Evolutionary conservation across 208 protist genomes (phyloP).

Genomic region (Wallacemonas sp.): DNA sequence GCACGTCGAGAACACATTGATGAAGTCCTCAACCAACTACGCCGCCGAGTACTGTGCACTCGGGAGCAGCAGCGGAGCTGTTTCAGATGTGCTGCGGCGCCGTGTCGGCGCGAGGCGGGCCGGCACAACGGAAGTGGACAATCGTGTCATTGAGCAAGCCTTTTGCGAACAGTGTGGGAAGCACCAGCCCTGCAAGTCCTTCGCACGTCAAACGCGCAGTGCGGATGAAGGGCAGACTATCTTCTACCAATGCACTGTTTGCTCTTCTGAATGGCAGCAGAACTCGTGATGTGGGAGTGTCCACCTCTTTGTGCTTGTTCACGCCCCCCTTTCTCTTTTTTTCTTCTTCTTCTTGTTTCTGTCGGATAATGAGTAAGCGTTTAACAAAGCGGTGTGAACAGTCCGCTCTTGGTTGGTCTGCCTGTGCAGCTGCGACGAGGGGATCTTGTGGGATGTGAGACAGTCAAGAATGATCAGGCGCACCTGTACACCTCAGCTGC

Average conservation of each 20-base stretch:
- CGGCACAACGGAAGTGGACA: conserved; percentile 67
- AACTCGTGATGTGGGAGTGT: no score
- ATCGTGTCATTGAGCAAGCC: conserved; percentile 83
- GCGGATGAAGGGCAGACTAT: conserved; percentile 93
- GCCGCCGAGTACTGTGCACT: conserved; percentile 4
- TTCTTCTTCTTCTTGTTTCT: no score
- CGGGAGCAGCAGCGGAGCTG: neutral
- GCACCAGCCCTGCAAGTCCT: conserved; percentile 75
- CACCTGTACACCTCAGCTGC: no score
- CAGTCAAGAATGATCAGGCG: no score
- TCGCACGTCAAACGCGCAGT: conserved; percentile 85
- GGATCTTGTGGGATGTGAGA: no score
- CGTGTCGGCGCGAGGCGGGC: conserved; percentile 9
- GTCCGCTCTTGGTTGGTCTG: no score
- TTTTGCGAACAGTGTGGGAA: conserved; percentile 82
- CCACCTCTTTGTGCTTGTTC: no score
- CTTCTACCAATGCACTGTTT: conserved; percentile 90
- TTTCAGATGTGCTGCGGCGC: neutral
- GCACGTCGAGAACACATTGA: conserved; percentile 21
- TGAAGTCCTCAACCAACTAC: conserved; percentile 7
- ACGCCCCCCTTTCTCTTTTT: no score
- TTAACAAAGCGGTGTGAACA: no score
- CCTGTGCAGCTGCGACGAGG: no score
- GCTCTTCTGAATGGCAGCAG: conserved; percentile 84
- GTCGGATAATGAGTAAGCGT: no score